Evolutionary conservation across 257 asterid genomes (phyloP).

Genomic region (Solanum sejunctum): DNA sequence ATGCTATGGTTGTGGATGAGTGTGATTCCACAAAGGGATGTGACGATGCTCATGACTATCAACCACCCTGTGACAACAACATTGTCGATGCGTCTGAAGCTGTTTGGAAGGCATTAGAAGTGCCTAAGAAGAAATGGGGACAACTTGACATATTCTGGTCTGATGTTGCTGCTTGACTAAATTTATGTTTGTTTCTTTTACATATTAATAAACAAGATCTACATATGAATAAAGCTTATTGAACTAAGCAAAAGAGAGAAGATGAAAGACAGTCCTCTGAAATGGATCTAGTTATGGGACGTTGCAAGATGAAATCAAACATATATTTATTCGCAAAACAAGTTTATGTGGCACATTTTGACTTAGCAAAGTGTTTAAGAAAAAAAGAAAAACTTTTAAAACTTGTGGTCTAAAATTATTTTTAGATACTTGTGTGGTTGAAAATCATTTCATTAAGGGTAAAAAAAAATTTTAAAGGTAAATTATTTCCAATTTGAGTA

Average conservation of each 20-base stretch:
- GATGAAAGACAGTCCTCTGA: not conserved
- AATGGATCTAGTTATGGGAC: no score
- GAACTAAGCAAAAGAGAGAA: not conserved
- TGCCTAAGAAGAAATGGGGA: not conserved
- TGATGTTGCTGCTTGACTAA: not conserved
- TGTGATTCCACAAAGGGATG: conserved; percentile 20
- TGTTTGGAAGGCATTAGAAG: conserved; percentile 20
- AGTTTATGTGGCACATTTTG: not conserved
- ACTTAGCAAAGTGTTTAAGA: no score
- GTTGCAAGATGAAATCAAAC: no score
- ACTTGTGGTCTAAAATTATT: no score
- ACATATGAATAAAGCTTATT: not conserved
- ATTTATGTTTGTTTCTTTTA: not conserved
- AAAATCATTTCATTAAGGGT: no score
- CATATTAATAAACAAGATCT: not conserved
- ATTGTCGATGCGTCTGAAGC: conserved; percentile 21
- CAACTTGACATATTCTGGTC: conserved; percentile 8
- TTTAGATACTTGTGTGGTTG: no score
- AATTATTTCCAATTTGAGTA: no score
- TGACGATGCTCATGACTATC: conserved; percentile 6
- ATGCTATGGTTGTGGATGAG: conserved; percentile 35
- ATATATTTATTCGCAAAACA: not conserved
- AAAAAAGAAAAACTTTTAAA: no score
- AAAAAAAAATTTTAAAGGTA: no score
- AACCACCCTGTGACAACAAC: conserved; percentile 11